Base-by-base conservation (phyloP, 2,329 filamentous ascomycete species). In the Ophiosphaerella korrae region DNA sequence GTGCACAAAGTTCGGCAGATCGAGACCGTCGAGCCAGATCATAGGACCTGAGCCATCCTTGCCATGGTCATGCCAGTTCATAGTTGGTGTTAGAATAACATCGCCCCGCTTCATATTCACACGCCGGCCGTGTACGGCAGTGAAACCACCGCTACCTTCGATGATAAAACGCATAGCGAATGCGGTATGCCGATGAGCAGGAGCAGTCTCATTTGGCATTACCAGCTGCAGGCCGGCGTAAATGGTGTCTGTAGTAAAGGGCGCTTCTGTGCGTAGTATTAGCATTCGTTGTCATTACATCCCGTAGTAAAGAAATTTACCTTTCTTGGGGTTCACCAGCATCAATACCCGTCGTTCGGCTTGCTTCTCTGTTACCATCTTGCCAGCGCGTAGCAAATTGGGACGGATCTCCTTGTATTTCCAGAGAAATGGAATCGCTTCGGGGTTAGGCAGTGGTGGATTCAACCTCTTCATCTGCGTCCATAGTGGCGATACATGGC, bases 161-260 rank as follows among this genome's bases (percentile, higher is more conserved):
- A 85, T 82, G 52, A 85, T 82, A 67, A 84, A 84, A 5, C 82
- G 77, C 60, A 79, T 76, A 0, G 82, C 82, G 50, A 82, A 84
- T 0, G 82, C 82, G 2, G 79, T 78, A 58, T 84, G 82, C 0
- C 82, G 69, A 54, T 85, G 82, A 0, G 82, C 82, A 0, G 78
- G 80, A 0, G 82, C 81, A 0, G 75, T 80, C 51, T 85, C 82
- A 24, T 80, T 78, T 0, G 82, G 82, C 60, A 82, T 80, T 4
- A 85, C 80, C 1, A 84, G 73, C 57, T 84, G 82, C 1, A 84
- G 74, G 1, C 82, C 82, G 2, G 78, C 81, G 53, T 84, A 84
- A 44, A 85, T 72, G 1, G 82, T 84, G 60, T 85, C 82, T 1
- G 82, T 84, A 0, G 82, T 84, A 53, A 78, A 82, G 0, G 82